phyloP scores from a whole-genome alignment of 768 basidiomycete genomes.

The Boletus bicolor region DNA sequence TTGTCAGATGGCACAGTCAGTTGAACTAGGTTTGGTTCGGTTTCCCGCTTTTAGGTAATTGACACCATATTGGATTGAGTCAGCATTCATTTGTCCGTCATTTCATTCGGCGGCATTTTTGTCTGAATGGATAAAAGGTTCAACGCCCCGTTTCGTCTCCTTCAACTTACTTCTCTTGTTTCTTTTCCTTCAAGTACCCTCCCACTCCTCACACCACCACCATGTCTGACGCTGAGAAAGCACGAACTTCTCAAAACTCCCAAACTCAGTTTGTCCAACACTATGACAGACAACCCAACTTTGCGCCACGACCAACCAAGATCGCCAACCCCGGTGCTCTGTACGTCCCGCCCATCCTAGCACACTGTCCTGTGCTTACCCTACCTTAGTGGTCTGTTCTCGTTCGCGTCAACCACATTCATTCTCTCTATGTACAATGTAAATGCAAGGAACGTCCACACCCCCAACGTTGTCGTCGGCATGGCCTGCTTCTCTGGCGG shows the following conservation, averaged over 20 bases:
- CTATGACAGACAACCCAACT: conserved; percentile 15
- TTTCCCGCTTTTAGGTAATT: conserved; percentile 1
- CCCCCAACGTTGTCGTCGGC: conserved; percentile 73
- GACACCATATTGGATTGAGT: conserved; percentile 11
- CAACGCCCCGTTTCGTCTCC: background rate
- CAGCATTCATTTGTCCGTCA: conserved; percentile 21
- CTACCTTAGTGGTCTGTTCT: conserved; percentile 62
- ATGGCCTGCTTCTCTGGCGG: conserved; percentile 88
- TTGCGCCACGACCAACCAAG: conserved; percentile 30
- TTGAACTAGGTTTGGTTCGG: background rate
- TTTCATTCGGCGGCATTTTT: conserved; percentile 16
- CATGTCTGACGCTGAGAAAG: conserved; percentile 41
- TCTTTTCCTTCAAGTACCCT: background rate
- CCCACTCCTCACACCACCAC: background rate
- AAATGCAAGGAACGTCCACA: conserved; percentile 46
- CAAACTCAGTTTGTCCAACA: conserved; percentile 20
- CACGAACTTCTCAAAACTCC: conserved; percentile 16
- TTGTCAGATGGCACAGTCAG: background rate
- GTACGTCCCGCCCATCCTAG: conserved; percentile 15
- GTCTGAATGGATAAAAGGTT: conserved; percentile 18
- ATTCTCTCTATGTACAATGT: conserved; percentile 76
- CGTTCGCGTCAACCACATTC: conserved; percentile 81
- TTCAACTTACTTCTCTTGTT: background rate
- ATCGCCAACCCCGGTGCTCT: conserved; percentile 56
- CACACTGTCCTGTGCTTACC: background rate